A percentile compares a stretch with the other conserved stretches of the same genome.
Evolutionary conservation across 2,329 filamentous ascomycete species (phyloP).

Genomic region (Fonsecaea nubica): DNA sequence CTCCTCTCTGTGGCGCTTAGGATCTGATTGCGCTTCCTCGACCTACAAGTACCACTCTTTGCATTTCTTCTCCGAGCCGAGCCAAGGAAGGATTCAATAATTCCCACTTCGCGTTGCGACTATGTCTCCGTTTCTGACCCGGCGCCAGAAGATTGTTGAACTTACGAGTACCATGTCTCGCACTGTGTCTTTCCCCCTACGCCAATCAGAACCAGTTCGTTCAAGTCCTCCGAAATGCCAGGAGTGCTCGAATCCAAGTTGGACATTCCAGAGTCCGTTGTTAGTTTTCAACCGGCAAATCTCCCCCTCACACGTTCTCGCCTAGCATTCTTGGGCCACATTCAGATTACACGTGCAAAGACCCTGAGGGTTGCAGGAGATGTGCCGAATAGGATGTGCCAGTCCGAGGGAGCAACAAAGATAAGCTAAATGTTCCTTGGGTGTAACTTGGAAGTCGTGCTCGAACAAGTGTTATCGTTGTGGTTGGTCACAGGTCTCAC

Average conservation of each 20-base stretch:
- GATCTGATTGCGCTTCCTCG: not conserved
- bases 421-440: not conserved
- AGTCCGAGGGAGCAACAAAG: not conserved
- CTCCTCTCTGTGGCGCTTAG: not conserved
- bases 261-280: not conserved
- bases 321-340: not conserved
- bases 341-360: not conserved
- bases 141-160: not conserved
- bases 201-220: not conserved
- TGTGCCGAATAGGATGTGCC: not conserved
- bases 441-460: not conserved
- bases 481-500: not conserved
- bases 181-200: not conserved
- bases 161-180: not conserved
- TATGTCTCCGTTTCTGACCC: slow-evolving; percentile 2
- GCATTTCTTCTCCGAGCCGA: not conserved
- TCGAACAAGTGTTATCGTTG: not conserved
- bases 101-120: not conserved
- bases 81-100: not conserved
- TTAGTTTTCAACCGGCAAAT: not conserved
- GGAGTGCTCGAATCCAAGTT: not conserved
- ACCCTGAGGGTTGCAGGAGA: not conserved
- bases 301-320: not conserved
- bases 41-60: not conserved
- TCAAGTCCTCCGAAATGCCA: not conserved